phyloP scores from a whole-genome alignment of 805 yeast species.

The Candida dajiaensis region DNA sequence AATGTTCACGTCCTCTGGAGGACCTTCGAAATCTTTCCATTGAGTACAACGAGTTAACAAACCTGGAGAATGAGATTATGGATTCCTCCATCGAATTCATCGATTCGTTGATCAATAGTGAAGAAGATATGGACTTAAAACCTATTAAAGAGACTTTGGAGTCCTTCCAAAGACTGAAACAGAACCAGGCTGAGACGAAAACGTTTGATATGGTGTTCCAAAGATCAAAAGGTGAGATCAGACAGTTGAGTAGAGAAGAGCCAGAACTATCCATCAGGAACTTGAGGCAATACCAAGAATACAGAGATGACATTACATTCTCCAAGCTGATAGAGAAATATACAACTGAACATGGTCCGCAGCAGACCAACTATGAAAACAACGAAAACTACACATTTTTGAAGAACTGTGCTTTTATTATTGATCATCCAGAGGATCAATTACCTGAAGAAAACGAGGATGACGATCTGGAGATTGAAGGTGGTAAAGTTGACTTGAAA shows the following conservation, averaged over 20 bases:
- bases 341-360: neutral
- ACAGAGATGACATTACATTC: neutral
- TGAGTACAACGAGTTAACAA: constrained; percentile 1
- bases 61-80: constrained; percentile 10
- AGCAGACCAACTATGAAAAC: constrained; percentile 1
- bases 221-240: constrained; percentile 7
- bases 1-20: neutral
- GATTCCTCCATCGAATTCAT: constrained; percentile 11
- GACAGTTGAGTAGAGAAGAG: constrained; percentile 1
- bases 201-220: constrained; percentile 12
- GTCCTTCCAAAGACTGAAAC: constrained; percentile 15
- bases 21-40: constrained; percentile 6
- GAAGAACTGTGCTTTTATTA: constrained; percentile 40
- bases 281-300: constrained; percentile 5
- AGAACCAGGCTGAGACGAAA: constrained; percentile 9
- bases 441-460: constrained; percentile 47
- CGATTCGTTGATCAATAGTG: constrained; percentile 3
- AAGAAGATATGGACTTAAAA: constrained; percentile 4
- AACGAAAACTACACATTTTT: constrained; percentile 21
- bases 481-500: constrained; percentile 61
- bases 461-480: constrained; percentile 60
- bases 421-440: constrained; percentile 56
- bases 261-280: constrained; percentile 11
- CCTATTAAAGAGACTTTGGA: constrained; percentile 8
- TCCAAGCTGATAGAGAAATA: neutral